These are phyloP conservation scores for Starmera dryadoides DNA, from an alignment of 805 yeast genomes.

Conservation along the genomic window DNA sequence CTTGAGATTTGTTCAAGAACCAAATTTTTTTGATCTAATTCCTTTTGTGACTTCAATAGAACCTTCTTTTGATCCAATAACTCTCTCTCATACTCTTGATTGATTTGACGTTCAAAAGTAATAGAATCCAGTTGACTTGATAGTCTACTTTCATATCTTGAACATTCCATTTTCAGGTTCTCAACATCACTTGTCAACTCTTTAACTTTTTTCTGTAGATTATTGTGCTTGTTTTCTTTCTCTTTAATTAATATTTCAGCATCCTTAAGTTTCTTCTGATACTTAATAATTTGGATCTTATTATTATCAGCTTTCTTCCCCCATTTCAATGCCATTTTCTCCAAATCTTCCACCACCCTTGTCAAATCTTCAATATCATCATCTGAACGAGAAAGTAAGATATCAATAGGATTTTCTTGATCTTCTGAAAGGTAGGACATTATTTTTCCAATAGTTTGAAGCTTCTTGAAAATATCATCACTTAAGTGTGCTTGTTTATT, in stretches of 20 bases:
- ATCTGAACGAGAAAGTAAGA: background rate
- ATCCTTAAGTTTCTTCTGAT: conserved; percentile 3
- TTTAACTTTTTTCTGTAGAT: background rate
- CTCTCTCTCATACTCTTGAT: background rate
- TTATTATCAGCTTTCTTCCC: background rate
- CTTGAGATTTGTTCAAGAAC: background rate
- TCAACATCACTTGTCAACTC: conserved; percentile 1
- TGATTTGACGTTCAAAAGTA: conserved; percentile 1
- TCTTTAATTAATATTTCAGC: background rate
- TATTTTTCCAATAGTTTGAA: background rate
- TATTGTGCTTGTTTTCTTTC: background rate
- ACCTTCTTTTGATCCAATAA: background rate
- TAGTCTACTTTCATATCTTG: background rate
- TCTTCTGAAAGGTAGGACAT: background rate
- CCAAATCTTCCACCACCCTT: background rate
- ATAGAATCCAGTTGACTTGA: background rate
- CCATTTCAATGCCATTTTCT: background rate
- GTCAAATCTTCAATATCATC: background rate
- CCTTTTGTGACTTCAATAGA: background rate
- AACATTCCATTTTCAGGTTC: background rate
- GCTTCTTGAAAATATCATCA: background rate
- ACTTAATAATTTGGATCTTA: conserved; percentile 3
- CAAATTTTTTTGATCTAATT: background rate
- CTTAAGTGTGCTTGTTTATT: background rate
- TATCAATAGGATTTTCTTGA: background rate